Evolutionary conservation across 129 eudicot genomes (phyloP), one percentile per base, ranked within the genome.

Genomic region (Flaveria brownii): DNA sequence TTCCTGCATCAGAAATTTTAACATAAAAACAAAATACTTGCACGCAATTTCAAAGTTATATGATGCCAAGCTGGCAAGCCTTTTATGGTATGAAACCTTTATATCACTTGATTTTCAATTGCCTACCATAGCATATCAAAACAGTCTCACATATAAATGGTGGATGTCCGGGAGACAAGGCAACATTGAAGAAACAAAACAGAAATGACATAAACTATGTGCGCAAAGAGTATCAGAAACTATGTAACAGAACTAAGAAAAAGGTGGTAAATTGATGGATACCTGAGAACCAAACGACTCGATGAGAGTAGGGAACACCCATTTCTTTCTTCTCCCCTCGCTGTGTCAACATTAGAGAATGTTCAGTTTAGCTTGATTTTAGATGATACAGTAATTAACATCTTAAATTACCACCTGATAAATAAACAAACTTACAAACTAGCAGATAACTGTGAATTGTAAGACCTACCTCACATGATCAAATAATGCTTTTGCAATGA

Each of bases 321-420:
- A 94, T 77, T 89, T 89, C 68, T 97, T 86, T 78, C 99, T 81
- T 79, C 97, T 88, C 70, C 99, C 97, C 74, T 94, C 99, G 80
- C 99, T 94, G 91, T 68, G 68, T 54, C 73, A 75, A 56, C 12
- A 54, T 74, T 15, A 43, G 1, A 42, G 7, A 61, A 70, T 11
- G 42, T 62, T 26, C 22, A 49, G 60, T 52, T 52, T 10, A 65
- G 61, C 46, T 26, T 59, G 28, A 18, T 46, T 51, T 60, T 46
- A 62, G 16, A 74, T 45, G 16, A 41, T 25, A 51, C 49, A 12
- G 4, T 17, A 61, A 18, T 16, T 15, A 30, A 64, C 10, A 36
- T 64, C 69, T 28, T 66, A 14, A 66, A 8, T 16, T 2, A n/a
- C n/a, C 51, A 69, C 61, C 7, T 25, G 5, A 28, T 51, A 36